A percentile compares a stretch with the other conserved stretches of the same genome.
Evolutionary conservation across 139 green algal genomes (phyloP).

Genomic region (Coelastrella sp.): DNA sequence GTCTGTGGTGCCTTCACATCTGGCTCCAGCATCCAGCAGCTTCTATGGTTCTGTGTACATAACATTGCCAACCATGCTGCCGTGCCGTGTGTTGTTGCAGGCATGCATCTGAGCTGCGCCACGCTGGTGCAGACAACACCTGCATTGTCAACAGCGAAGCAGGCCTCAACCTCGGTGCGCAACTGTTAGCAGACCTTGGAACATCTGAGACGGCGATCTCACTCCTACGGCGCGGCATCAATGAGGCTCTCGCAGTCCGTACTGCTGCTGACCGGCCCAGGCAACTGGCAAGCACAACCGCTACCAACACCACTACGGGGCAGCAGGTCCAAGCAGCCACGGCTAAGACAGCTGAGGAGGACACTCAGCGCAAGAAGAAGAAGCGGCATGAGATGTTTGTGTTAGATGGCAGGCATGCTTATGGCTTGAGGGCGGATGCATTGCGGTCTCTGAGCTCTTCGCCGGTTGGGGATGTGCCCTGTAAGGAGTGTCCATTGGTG

Average conservation of each 20-base stretch:
- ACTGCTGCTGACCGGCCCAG: not conserved
- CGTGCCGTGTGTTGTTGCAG: constrained; percentile 19
- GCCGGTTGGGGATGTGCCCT: not conserved
- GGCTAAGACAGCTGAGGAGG: not conserved
- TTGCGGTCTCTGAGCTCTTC: not conserved
- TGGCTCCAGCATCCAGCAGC: no score
- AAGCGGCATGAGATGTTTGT: constrained; percentile 49
- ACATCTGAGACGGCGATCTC: constrained; percentile 23
- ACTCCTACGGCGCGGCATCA: constrained; percentile 56
- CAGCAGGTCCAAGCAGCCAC: not conserved
- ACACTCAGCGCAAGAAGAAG: not conserved
- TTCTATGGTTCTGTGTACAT: no score
- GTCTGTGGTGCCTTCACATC: no score
- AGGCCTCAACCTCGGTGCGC: constrained; percentile 74
- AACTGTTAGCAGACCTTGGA: constrained; percentile 70
- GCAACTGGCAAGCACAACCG: no score
- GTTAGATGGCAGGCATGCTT: constrained; percentile 25
- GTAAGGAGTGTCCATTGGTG: constrained; percentile 26
- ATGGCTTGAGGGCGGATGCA: constrained; percentile 19
- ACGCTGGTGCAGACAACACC: constrained; percentile 78
- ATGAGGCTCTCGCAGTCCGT: constrained; percentile 52
- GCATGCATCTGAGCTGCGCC: constrained; percentile 84
- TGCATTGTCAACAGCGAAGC: constrained; percentile 76
- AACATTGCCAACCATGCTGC: not conserved
- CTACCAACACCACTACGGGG: not conserved